Base-by-base conservation (phyloP, 768 basidiomycete genomes). In the Lactarius sp. region DNA sequence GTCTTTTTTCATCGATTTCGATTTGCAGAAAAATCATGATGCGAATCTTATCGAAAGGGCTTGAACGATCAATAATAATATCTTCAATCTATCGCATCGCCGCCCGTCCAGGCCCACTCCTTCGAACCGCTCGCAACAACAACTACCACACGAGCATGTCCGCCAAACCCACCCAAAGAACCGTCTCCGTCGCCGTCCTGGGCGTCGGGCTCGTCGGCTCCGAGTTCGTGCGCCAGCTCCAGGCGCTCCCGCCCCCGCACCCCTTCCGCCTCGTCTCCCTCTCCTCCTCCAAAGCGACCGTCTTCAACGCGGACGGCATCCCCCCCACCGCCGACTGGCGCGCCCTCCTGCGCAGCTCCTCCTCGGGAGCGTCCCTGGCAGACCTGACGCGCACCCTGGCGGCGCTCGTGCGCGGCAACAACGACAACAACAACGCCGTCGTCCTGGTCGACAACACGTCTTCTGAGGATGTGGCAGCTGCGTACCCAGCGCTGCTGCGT, bases 191-290 rank as follows among this genome's bases (percentile, higher is more conserved):
- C 58, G 92, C 92, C 50, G 81, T 97, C 67, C 80, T 98, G 60
- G 97, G 97, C 62, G 83, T 93, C 37, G 97, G 97, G 3, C 89
- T 96, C 57, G 97, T 99, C 31, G 97, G 97, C 34, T 80, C 84
- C 46, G 92, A 93, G 71, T 84, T 98, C 70, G 80, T 98, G 73
- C 75, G 80, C 47, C 97, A 98, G 75, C 80, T 98, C 27, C 79
- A 85, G 53, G 78, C 86, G 13, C 80, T 86, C 41, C 85, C 88
- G 2, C 64, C 78, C n/a, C 77, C 83, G 39, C 68, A 67, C 54
- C 79, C 76, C n/a, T 85, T 91, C 78, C 79, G 76, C 54, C 77
- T 94, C 70, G 78, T 88, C 70, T 84, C 87, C 18, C 78, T 92
- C 61, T 80, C 87, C 52, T 87, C 87, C 27, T 88, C 89, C 49